Conservation (phyloP, 2,329 filamentous ascomycete species). For the Fusarium staphyleae region DNA sequence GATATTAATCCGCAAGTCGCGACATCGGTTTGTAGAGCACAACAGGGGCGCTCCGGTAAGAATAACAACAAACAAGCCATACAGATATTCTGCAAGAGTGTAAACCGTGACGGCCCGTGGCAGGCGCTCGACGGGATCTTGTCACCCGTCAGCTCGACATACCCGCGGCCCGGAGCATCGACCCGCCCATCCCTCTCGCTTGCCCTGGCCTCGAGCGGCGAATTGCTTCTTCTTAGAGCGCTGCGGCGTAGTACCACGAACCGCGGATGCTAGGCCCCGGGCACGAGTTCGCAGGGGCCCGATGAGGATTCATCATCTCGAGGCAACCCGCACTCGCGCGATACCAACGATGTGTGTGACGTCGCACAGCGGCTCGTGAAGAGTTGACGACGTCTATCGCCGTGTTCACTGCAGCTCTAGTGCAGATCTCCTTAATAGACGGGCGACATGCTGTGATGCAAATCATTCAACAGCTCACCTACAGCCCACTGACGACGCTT, state of each 20-base stretch:
- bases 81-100: slow-evolving; percentile 1
- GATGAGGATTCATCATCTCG: slow-evolving; percentile 3
- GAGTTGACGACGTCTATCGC: slow-evolving; percentile 11
- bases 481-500: slow-evolving; percentile 33
- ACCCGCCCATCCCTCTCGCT: slow-evolving; percentile 35
- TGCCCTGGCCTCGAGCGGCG: slow-evolving; percentile 33
- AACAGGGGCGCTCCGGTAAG: slow-evolving; percentile 6
- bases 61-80: slow-evolving; percentile 11
- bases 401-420: not conserved
- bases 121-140: slow-evolving; percentile 23
- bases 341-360: slow-evolving; percentile 24
- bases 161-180: slow-evolving; percentile 28
- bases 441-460: slow-evolving; percentile 7
- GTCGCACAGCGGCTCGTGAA: slow-evolving; percentile 35
- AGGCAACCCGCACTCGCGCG: slow-evolving; percentile 11
- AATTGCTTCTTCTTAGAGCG: slow-evolving; percentile 34
- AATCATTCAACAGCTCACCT: not conserved
- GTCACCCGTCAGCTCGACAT: slow-evolving; percentile 14
- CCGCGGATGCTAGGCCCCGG: slow-evolving; percentile 18
- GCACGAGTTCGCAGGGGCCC: slow-evolving; percentile 10
- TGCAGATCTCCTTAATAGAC: not conserved
- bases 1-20: slow-evolving; percentile 5
- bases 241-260: slow-evolving; percentile 31
- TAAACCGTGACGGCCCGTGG: slow-evolving; percentile 12
- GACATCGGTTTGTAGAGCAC: not conserved